A percentile compares a stretch with the other conserved stretches of the same genome.
Evolutionary conservation across 179 eudicot species (phyloP).

Genomic region (Beta lomatogona): DNA sequence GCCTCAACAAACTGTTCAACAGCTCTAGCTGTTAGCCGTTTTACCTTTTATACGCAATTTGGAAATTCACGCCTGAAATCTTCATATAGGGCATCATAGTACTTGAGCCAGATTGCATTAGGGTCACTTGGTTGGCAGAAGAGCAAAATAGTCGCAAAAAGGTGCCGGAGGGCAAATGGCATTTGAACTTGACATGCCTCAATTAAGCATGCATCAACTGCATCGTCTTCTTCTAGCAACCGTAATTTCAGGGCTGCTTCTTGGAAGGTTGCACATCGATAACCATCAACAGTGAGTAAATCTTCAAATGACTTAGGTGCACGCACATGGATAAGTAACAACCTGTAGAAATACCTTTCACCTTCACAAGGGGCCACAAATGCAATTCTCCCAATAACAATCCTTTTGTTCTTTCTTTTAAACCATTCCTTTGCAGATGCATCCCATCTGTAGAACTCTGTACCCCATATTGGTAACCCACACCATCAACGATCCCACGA

Average conservation of each 20-base stretch:
- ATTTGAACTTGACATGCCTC: conserved; percentile 25
- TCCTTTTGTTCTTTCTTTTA: too few relatives aligned
- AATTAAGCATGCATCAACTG: neutral
- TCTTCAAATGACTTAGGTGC: conserved; percentile 29
- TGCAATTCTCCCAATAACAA: conserved; percentile 20
- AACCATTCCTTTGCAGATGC: too few relatives aligned
- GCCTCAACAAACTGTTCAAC: neutral
- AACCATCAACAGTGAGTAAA: conserved; percentile 9
- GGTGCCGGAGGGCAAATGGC: conserved; percentile 12
- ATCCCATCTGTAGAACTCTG: too few relatives aligned
- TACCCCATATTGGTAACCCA: too few relatives aligned
- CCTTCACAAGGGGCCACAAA: conserved; percentile 20
- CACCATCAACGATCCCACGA: too few relatives aligned
- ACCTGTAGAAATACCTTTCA: conserved; percentile 22
- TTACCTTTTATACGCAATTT: too few relatives aligned
- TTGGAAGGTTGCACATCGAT: neutral
- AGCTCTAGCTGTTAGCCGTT: too few relatives aligned
- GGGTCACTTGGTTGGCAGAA: conserved; percentile 15
- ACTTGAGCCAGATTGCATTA: neutral
- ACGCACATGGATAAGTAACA: conserved; percentile 13
- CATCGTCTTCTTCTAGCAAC: conserved; percentile 17
- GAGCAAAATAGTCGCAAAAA: conserved; percentile 25
- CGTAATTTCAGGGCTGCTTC: conserved; percentile 13
- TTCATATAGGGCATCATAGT: conserved; percentile 12
- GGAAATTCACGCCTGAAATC: too few relatives aligned